These are phyloP conservation scores for Ceratocystis albifundus DNA, from an alignment of 2,329 filamentous ascomycete species.

Conservation along the genomic window DNA sequence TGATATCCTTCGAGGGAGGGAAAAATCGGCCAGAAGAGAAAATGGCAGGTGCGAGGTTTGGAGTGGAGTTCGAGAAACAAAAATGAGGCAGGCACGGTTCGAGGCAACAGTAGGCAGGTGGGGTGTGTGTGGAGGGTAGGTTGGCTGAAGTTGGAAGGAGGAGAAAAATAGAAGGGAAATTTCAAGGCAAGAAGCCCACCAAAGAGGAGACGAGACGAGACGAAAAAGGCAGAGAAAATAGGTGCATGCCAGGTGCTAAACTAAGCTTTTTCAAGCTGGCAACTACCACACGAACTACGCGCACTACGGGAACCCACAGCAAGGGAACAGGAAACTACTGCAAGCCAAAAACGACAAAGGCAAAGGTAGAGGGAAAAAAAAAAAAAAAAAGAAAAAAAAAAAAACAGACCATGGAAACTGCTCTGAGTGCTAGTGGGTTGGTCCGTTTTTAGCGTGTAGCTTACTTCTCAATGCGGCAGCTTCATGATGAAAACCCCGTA, in stretches of 20 bases:
- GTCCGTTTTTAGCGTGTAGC: neutral
- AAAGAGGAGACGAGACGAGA: no score
- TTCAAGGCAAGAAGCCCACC: neutral
- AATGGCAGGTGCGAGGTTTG: neutral
- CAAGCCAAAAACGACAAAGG: neutral
- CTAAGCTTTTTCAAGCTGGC: neutral
- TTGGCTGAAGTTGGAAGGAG: neutral
- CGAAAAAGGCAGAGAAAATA: no score
- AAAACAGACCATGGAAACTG: no score
- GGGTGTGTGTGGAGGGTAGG: no score
- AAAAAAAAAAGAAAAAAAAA: no score
- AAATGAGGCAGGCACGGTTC: neutral
- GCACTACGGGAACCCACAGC: neutral
- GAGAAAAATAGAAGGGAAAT: neutral
- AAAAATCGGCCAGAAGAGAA: neutral
- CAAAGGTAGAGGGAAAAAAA: no score
- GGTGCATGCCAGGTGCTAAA: neutral
- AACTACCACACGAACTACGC: neutral
- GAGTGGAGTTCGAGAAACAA: neutral
- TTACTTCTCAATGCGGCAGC: neutral
- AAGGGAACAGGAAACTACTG: neutral
- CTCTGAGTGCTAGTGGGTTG: no score
- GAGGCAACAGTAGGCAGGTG: neutral
- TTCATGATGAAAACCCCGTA: neutral
- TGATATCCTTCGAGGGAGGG: neutral